These are phyloP conservation scores for Trichosporon ovoides DNA, from an alignment of 1,284 basidiomycete species.

Conservation along the genomic window DNA sequence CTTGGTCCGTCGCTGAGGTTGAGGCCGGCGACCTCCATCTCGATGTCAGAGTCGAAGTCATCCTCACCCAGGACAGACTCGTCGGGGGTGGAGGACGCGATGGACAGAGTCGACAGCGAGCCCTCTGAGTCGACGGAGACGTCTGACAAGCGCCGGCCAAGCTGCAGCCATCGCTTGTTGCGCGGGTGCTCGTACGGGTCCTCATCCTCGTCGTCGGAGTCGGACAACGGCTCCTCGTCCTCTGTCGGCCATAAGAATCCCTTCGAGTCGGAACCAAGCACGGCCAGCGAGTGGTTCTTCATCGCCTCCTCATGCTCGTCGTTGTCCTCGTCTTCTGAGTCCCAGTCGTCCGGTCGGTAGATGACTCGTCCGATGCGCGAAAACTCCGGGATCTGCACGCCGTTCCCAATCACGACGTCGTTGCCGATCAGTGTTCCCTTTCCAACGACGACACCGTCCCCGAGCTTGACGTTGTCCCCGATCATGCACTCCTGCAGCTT, in stretches of 20 bases:
- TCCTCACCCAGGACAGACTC: constrained; percentile 23
- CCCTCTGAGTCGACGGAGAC: constrained; percentile 27
- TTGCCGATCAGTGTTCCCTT: constrained; percentile 58
- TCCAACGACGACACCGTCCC: constrained; percentile 51
- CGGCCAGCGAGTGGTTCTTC: constrained; percentile 20
- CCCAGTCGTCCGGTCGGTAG: constrained; percentile 67
- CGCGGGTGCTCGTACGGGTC: constrained; percentile 48
- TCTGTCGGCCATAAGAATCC: constrained; percentile 51
- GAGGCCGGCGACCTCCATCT: constrained; percentile 19
- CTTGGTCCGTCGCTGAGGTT: constrained; percentile 31
- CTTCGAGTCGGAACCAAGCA: constrained; percentile 38
- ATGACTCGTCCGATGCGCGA: constrained; percentile 68
- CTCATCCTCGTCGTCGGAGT: constrained; percentile 42
- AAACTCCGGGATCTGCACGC: constrained; percentile 64
- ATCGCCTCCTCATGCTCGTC: constrained; percentile 42
- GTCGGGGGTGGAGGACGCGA: constrained; percentile 36
- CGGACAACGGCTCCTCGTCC: constrained; percentile 35
- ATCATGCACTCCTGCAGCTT: constrained; percentile 64
- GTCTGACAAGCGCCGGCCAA: constrained; percentile 42
- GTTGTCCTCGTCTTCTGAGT: constrained; percentile 55
- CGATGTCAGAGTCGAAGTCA: constrained; percentile 20
- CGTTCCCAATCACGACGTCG: constrained; percentile 65
- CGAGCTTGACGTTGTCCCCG: constrained; percentile 48
- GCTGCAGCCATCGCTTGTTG: constrained; percentile 45
- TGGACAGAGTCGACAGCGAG: constrained; percentile 46